Evolutionary conservation across 345 rosid genomes (phyloP).

Genomic region (Salix dunnii): DNA sequence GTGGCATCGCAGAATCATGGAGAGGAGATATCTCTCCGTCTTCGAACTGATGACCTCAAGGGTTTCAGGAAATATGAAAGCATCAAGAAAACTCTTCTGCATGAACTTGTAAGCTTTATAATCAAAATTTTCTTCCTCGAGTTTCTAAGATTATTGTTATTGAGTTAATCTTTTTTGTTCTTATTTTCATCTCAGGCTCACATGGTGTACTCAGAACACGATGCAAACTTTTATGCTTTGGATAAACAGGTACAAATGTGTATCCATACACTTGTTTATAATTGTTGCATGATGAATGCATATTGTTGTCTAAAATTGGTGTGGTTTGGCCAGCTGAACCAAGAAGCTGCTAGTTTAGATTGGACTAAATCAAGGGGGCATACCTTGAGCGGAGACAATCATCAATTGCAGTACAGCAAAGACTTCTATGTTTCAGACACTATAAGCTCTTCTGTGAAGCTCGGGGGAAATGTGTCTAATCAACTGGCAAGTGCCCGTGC

Average conservation of each 20-base stretch:
- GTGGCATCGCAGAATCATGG: conserved; percentile 68
- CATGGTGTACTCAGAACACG: conserved; percentile 89
- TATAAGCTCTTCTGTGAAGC: conserved; percentile 40
- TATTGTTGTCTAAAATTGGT: not conserved
- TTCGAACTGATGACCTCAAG: conserved; percentile 92
- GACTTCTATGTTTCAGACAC: conserved; percentile 32
- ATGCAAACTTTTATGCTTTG: conserved; percentile 73
- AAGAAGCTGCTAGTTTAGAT: conserved; percentile 78
- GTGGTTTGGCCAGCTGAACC: conserved; percentile 54
- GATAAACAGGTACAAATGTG: conserved; percentile 67
- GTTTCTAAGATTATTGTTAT: not conserved
- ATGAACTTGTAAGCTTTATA: conserved; percentile 71
- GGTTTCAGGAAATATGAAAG: conserved; percentile 95
- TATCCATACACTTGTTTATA: not conserved
- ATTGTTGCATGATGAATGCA: not conserved
- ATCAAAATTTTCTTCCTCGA: not conserved
- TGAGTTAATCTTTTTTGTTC: conserved; percentile 1
- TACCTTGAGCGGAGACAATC: conserved; percentile 44
- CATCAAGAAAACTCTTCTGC: conserved; percentile 84
- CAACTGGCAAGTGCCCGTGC: conserved; percentile 61
- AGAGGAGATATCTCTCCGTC: conserved; percentile 93
- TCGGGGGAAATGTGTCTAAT: conserved; percentile 61
- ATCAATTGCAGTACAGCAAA: conserved; percentile 36
- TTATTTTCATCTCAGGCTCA: conserved; percentile 64
- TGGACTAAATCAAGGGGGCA: conserved; percentile 88